Evolutionary conservation across 768 basidiomycete species (phyloP).

Genomic region (Porpolomopsis calyptriformis): DNA sequence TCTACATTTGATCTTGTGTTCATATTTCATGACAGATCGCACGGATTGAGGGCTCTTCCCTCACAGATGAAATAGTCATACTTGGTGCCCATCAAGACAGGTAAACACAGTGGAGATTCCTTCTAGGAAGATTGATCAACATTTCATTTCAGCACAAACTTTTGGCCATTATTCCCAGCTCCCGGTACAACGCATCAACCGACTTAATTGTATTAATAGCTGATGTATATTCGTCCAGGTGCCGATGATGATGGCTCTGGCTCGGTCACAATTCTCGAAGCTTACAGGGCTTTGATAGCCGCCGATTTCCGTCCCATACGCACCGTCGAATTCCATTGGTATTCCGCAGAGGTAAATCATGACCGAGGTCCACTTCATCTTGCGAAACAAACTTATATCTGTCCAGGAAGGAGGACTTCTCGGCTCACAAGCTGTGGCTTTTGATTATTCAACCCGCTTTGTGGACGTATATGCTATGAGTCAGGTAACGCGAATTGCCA

Average conservation of each 20-base stretch:
- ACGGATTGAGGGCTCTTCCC: constrained; percentile 63
- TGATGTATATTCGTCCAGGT: not conserved
- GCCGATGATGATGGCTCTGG: constrained; percentile 59
- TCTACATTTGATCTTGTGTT: not conserved
- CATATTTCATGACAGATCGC: constrained; percentile 41
- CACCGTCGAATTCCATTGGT: constrained; percentile 76
- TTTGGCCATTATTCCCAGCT: constrained; percentile 2
- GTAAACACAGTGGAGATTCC: constrained; percentile 20
- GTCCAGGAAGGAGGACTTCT: constrained; percentile 70
- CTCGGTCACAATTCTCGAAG: constrained; percentile 68
- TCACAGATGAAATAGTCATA: constrained; percentile 53
- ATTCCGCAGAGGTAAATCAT: constrained; percentile 57
- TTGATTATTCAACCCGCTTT: constrained; percentile 51
- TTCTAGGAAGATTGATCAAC: not conserved
- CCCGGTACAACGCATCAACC: not conserved
- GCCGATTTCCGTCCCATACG: constrained; percentile 58
- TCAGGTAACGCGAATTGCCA: constrained; percentile 38
- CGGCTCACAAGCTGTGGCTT: constrained; percentile 84
- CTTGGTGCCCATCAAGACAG: constrained; percentile 81
- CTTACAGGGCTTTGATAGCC: constrained; percentile 59
- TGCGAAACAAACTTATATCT: constrained; percentile 4
- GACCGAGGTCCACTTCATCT: constrained; percentile 1
- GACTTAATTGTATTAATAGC: not conserved
- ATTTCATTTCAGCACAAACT: not conserved
- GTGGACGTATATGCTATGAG: constrained; percentile 74